A percentile compares a stretch with the other conserved stretches of the same genome.
These are phyloP conservation scores for Arthromyces matolae DNA, from an alignment of 768 basidiomycete species.

Conservation along the genomic window DNA sequence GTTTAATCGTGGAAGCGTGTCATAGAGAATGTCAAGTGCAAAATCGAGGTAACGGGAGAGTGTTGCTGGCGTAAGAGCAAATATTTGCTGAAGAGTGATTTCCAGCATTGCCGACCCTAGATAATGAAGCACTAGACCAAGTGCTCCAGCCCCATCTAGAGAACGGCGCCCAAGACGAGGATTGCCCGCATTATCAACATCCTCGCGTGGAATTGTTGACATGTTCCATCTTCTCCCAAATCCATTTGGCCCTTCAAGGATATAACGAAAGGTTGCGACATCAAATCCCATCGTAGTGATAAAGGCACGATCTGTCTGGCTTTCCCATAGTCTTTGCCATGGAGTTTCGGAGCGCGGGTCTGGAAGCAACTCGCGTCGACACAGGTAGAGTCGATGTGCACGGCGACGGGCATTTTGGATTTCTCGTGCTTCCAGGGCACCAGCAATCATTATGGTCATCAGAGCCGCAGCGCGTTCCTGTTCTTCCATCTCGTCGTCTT, in stretches of 20 bases:
- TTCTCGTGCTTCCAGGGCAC: no score
- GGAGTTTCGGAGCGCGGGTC: background rate
- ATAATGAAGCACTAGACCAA: slow-evolving; percentile 40
- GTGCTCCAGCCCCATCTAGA: slow-evolving; percentile 36
- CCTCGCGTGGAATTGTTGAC: slow-evolving; percentile 28
- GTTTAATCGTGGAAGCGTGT: slow-evolving; percentile 23
- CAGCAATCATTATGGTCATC: no score
- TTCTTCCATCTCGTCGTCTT: no score
- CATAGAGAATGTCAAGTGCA: slow-evolving; percentile 25
- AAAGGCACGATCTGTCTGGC: slow-evolving; percentile 33
- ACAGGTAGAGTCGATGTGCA: slow-evolving; percentile 27
- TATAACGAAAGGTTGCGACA: slow-evolving; percentile 30
- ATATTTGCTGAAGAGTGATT: slow-evolving; percentile 39
- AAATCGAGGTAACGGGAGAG: slow-evolving; percentile 35
- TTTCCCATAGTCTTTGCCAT: slow-evolving; percentile 20
- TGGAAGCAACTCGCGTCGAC: slow-evolving; percentile 29
- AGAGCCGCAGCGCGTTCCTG: no score
- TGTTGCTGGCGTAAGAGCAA: slow-evolving; percentile 38
- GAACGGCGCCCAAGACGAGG: slow-evolving; percentile 27
- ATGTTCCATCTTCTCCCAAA: slow-evolving; percentile 28
- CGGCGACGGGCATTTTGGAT: no score
- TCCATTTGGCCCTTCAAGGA: slow-evolving; percentile 25
- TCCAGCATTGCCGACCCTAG: slow-evolving; percentile 41
- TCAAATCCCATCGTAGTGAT: slow-evolving; percentile 46
- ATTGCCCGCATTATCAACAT: slow-evolving; percentile 16